Base-by-base conservation (phyloP, 1,139 yeast species). In the Hyphopichia pseudoburtonii region DNA sequence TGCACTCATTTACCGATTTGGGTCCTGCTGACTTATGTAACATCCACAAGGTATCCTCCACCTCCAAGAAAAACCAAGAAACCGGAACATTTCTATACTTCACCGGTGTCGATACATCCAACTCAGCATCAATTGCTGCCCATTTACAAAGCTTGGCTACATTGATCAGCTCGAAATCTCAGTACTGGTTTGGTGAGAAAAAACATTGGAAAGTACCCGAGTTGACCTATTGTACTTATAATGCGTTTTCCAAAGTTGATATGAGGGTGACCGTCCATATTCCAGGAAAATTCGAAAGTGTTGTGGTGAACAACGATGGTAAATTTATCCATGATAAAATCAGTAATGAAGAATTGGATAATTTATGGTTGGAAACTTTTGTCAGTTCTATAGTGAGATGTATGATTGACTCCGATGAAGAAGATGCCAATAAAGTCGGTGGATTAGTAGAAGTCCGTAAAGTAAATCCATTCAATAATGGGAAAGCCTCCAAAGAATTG, bases 1-100 rank as follows among this genome's bases (percentile, higher is more conserved):
- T 78, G 35, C 72, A 66, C 38, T 57, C 70, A 17, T 67, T 71
- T 41, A 45, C 40, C 31, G 83, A 78, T 39, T 60, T 92, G 37
- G 98, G 98, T 0, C 96, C 96, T 0, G 90, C 96, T 5, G 97
- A 92, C 64, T 69, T 92, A 46, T 86, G 95, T 35, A 95, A 86
- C 54, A 66, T 80, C 38, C 76, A 76, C 38, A 76, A 79, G 50
- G 71, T 52, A 45, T 66, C 63, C 33, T 57, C 52, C 45, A 71
- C 56, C 50, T 70, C 74, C 42, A 67, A 65, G 53, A 63, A 62
- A 39, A 51, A 54, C 38, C 57, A 67, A 19, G 76, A 66, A 40
- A 54, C 73, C 30, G 79, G 80, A 3, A 76, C 82, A 4, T 78
- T 73, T 48, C 61, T 78, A 33, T 78, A 78, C 53, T 76, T 69